These are phyloP conservation scores for Penicillium sp. DNA, from an alignment of 2,329 filamentous ascomycete species.

Conservation along the genomic window DNA sequence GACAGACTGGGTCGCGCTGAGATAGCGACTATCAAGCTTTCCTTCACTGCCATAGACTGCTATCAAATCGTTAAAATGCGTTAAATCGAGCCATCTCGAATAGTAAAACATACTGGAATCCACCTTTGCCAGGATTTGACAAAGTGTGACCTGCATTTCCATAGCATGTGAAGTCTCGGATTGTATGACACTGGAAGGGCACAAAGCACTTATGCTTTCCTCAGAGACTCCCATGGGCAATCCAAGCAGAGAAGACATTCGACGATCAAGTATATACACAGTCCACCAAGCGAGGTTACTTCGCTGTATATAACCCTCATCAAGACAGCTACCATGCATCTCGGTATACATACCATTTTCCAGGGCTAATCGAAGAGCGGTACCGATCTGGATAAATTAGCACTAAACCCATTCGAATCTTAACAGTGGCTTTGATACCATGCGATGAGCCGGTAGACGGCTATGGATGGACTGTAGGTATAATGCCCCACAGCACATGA, in stretches of 20 bases:
- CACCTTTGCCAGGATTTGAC: neutral
- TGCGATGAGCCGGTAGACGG: slow-evolving; percentile 48
- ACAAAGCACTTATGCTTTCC: slow-evolving; percentile 49
- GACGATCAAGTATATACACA: slow-evolving; percentile 54
- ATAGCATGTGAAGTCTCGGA: neutral
- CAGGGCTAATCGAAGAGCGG: slow-evolving; percentile 54
- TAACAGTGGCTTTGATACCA: slow-evolving; percentile 32
- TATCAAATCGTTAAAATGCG: slow-evolving; percentile 30
- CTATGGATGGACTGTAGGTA: slow-evolving; percentile 55
- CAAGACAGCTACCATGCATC: slow-evolving; percentile 48
- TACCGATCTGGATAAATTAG: slow-evolving; percentile 48
- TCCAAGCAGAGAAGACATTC: slow-evolving; percentile 57
- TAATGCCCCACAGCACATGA: slow-evolving; percentile 54
- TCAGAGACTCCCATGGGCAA: slow-evolving; percentile 52
- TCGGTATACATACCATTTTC: slow-evolving; percentile 56
- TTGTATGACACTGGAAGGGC: neutral
- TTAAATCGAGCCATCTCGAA: too few species aligned
- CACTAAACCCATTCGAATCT: neutral
- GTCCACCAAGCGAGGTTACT: slow-evolving; percentile 58
- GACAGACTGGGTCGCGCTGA: slow-evolving; percentile 37
- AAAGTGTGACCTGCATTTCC: neutral
- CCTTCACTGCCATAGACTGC: slow-evolving; percentile 40
- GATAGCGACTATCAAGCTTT: slow-evolving; percentile 27
- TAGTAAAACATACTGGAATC: neutral
- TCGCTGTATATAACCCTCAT: slow-evolving; percentile 46